Percentiles rank a stretch among this genome's conserved stretches.
phyloP scores from a whole-genome alignment of 2,329 filamentous ascomycete genomes.

The Drechslera avenae region DNA sequence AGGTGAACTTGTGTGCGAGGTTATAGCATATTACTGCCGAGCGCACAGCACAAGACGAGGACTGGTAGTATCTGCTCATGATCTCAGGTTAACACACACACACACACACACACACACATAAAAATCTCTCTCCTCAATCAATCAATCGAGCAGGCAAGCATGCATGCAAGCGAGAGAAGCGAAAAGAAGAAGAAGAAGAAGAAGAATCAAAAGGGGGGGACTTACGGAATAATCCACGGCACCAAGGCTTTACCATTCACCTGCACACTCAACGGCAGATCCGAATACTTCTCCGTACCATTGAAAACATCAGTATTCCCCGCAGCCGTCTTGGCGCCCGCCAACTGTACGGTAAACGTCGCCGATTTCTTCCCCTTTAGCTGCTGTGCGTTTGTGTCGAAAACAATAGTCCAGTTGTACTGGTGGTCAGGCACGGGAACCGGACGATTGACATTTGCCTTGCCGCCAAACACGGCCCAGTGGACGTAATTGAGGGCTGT shows the following conservation, averaged over 20 bases:
- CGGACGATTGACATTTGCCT: slow-evolving; percentile 55
- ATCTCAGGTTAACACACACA: slow-evolving; percentile 25
- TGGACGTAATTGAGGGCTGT: slow-evolving; percentile 65
- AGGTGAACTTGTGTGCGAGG: slow-evolving; percentile 63
- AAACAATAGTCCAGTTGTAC: slow-evolving; percentile 34
- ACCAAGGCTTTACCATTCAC: slow-evolving; percentile 55
- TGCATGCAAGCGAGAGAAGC: too few species aligned
- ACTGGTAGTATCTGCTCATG: slow-evolving; percentile 61
- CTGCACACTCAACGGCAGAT: slow-evolving; percentile 58
- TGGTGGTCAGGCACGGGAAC: slow-evolving; percentile 47
- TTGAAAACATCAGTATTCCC: slow-evolving; percentile 67
- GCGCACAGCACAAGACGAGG: slow-evolving; percentile 64
- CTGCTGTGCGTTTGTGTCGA: slow-evolving; percentile 35
- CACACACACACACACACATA: too few species aligned
- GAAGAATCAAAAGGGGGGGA: background rate
- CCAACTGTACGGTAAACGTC: slow-evolving; percentile 67
- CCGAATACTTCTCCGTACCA: slow-evolving; percentile 57
- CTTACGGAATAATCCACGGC: slow-evolving; percentile 63
- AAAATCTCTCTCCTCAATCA: too few species aligned
- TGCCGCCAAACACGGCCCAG: slow-evolving; percentile 67
- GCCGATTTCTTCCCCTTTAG: slow-evolving; percentile 52
- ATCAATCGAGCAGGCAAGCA: background rate
- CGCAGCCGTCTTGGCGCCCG: slow-evolving; percentile 65
- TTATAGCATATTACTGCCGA: slow-evolving; percentile 67
- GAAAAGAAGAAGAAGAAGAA: background rate